Base-by-base conservation (phyloP, 73 alveolate species). In the Blepharisma stoltei region DNA sequence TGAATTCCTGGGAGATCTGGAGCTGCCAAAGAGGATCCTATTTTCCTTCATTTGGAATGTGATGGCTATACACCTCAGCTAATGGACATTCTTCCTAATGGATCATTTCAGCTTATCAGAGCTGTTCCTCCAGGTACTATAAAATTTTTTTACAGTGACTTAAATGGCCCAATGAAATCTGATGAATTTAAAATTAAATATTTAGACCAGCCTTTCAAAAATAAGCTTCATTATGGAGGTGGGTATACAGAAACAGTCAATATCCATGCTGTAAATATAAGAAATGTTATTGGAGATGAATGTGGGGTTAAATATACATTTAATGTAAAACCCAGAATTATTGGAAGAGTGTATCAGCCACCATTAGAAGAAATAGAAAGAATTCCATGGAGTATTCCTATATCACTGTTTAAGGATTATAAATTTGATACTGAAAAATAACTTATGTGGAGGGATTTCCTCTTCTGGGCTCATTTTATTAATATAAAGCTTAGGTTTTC, bases 361-460 rank as follows among this genome's bases (percentile, higher is more conserved):
- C 79, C 65, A 14, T 18, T 14, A 14, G 65, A 69, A 43, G 23
- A 44, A n/a, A 50, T 55, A 38, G 73, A 60, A 25, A 60, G 46
- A 38, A 38, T 20, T n/a, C 37, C 37, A 14, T 60, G 73, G 73
- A 25, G 46, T 5, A 25, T 60, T n/a, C 14, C 38, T 75, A 89
- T 85, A 47, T 77, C 89, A 6, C 71, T 92, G 44, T 89, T 79
- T 70, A 78, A 88, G 44, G 94, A 92, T 69, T 70, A 85, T 41
- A 85, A 92, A 46, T 88, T 89, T 77, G 94, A 88, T 54, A 67
- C 78, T 8, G n/a, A n/a, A n/a, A n/a, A n/a, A n/a, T n/a, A n/a
- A n/a, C n/a, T n/a, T n/a, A n/a, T n/a, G n/a, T n/a, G n/a, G n/a
- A n/a, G n/a, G n/a, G n/a, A n/a, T n/a, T n/a, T n/a, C n/a, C n/a